Evolutionary conservation across 2,329 filamentous ascomycete genomes (phyloP), one percentile per base, ranked within the genome.

Genomic region (Aspergillus piperis): DNA sequence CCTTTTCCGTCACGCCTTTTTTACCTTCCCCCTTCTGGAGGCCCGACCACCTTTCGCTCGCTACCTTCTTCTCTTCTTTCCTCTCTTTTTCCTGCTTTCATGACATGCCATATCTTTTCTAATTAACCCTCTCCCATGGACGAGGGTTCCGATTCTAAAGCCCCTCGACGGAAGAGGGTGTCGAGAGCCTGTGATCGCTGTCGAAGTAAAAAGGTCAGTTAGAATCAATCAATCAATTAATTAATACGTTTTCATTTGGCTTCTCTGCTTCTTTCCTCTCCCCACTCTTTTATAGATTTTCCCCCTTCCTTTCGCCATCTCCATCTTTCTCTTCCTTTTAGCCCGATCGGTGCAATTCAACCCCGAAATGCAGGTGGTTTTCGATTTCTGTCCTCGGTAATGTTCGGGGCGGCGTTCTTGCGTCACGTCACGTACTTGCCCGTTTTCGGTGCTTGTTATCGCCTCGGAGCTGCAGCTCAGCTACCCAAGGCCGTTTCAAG

Each of bases 151-250:
- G 73, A 76, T 64, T 60, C 66, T 8, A 76, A 73, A 69, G 70
- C 67, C 64, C 68, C 73, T 70, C 74, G 74, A 57, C 76, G 78
- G 50, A 78, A 79, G 70, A 77, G 78, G 68, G 78, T 80, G 47
- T 80, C 78, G 19, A 73, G 77, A 60, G 78, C 78, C 59, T 81
- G 78, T 63, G 75, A 79, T 62, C 73, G 78, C 48, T 81, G 78
- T 71, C 75, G 78, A 61, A 77, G 74, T 59, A 79, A 79, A 64
- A 79, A 79, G 65, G 73, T 74, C 50, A 59, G 66, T 67, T 36
- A 21, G 11, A 13, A 13, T 13, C 32, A 36, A 36, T 25, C 23
- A 23, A 23, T 36, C 27, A 30, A 30, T 30, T 36, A 7, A 23
- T 61, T 36, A 7, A 23, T 61, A 48, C 19, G 19, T 44, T 15